These are phyloP conservation scores for Verbascum thapsus DNA, from an alignment of 257 asterid species.

Conservation along the genomic window DNA sequence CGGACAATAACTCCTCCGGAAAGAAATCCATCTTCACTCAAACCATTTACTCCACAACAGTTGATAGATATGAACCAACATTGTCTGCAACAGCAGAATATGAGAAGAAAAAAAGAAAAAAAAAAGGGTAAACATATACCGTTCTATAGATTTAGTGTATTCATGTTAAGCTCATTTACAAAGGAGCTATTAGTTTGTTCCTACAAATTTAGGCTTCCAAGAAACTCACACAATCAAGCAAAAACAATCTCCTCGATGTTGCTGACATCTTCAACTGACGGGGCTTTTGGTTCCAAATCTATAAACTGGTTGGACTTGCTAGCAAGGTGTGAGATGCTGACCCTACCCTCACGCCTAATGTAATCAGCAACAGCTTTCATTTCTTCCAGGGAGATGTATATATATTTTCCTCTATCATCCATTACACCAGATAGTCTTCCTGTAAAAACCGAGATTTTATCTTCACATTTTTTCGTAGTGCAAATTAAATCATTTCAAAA, in stretches of 20 bases:
- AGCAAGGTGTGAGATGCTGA: slow-evolving; percentile 92
- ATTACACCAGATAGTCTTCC: slow-evolving; percentile 95
- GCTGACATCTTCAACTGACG: slow-evolving; percentile 57
- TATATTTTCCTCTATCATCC: slow-evolving; percentile 98
- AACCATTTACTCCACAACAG: neutral
- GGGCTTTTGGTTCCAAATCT: slow-evolving; percentile 82
- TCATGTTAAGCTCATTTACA: slow-evolving; percentile 15
- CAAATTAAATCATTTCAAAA: neutral
- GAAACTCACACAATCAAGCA: slow-evolving; percentile 41
- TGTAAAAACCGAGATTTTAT: slow-evolving; percentile 30
- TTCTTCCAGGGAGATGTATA: slow-evolving; percentile 87
- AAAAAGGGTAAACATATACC: neutral
- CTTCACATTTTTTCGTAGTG: slow-evolving; percentile 1
- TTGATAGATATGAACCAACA: neutral
- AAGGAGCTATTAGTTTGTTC: neutral
- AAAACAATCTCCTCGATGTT: slow-evolving; percentile 57
- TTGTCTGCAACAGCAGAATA: neutral
- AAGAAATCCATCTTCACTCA: neutral
- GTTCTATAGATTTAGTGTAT: neutral
- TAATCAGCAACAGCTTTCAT: slow-evolving; percentile 98
- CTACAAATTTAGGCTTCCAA: slow-evolving; percentile 9
- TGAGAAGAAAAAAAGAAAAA: too few species aligned
- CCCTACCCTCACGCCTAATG: slow-evolving; percentile 90
- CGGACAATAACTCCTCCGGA: neutral
- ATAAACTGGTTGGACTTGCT: slow-evolving; percentile 95